These are phyloP conservation scores for Allium cepa DNA, from an alignment of 106 monocot species.

Conservation along the genomic window DNA sequence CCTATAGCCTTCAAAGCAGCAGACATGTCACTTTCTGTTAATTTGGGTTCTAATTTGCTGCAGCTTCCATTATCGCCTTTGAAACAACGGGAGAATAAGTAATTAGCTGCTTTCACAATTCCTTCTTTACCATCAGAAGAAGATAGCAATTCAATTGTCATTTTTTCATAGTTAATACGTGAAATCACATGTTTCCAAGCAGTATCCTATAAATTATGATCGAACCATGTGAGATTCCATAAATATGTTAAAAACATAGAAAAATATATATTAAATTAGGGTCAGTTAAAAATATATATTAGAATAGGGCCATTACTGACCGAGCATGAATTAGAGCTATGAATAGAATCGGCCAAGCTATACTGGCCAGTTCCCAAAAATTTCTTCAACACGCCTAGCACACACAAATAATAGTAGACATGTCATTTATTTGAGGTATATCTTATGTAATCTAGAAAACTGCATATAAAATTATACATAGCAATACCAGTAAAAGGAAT, in stretches of 20 bases:
- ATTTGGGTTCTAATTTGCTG: constrained; percentile 14
- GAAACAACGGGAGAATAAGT: constrained; percentile 47
- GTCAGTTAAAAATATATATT: background rate
- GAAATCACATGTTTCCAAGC: constrained; percentile 12
- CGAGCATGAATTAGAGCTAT: constrained; percentile 5
- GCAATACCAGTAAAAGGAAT: background rate
- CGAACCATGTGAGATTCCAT: background rate
- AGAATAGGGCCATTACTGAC: constrained; percentile 12
- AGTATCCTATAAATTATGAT: constrained; percentile 26
- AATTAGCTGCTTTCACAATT: constrained; percentile 68
- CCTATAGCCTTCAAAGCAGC: constrained; percentile 63
- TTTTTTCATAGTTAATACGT: constrained; percentile 18
- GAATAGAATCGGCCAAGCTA: constrained; percentile 8
- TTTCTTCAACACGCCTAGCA: constrained; percentile 69
- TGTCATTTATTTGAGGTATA: no score
- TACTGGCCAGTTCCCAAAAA: constrained; percentile 19
- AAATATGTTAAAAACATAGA: background rate
- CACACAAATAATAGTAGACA: no score
- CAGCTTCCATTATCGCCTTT: constrained; percentile 15
- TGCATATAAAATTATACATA: background rate
- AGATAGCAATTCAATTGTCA: constrained; percentile 61
- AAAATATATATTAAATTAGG: background rate
- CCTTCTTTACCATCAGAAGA: constrained; percentile 70
- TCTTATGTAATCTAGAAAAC: background rate
- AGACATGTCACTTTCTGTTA: constrained; percentile 65